Evolutionary conservation across 2,329 filamentous ascomycete genomes (phyloP).

Genomic region (Ploettnerulaceae sp.): DNA sequence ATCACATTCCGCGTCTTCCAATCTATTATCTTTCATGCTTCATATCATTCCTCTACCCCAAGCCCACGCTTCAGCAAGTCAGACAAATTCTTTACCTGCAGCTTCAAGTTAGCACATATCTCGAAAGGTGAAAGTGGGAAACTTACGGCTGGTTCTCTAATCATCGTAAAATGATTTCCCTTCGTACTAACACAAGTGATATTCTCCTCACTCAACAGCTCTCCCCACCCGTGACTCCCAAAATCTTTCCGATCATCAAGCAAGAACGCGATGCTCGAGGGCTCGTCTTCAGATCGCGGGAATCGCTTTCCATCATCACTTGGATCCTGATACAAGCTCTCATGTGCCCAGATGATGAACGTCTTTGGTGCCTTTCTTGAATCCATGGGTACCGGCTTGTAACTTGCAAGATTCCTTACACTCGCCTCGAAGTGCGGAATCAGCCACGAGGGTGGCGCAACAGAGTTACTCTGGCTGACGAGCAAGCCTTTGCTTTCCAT

Average conservation of each 20-base stretch:
- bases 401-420: neutral
- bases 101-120: too few species aligned
- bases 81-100: too few species aligned
- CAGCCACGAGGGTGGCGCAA: slow-evolving; percentile 57
- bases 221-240: slow-evolving; percentile 59
- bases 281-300: slow-evolving; percentile 36
- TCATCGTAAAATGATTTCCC: slow-evolving; percentile 27
- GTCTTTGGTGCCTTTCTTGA: slow-evolving; percentile 53
- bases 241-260: slow-evolving; percentile 69
- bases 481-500: slow-evolving; percentile 68
- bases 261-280: slow-evolving; percentile 55
- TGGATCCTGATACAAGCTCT: slow-evolving; percentile 41
- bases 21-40: too few species aligned
- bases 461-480: slow-evolving; percentile 43
- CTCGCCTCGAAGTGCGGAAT: slow-evolving; percentile 57
- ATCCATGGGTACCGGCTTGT: slow-evolving; percentile 51
- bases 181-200: slow-evolving; percentile 12
- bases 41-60: too few species aligned
- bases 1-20: too few species aligned
- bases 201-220: slow-evolving; percentile 19
- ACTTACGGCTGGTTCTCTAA: slow-evolving; percentile 24
- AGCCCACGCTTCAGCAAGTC: too few species aligned
- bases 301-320: neutral
- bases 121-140: neutral
- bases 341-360: slow-evolving; percentile 64